Evolutionary conservation across 495 filamentous ascomycete genomes (phyloP).

Genomic region (Choiromyces venosus): DNA sequence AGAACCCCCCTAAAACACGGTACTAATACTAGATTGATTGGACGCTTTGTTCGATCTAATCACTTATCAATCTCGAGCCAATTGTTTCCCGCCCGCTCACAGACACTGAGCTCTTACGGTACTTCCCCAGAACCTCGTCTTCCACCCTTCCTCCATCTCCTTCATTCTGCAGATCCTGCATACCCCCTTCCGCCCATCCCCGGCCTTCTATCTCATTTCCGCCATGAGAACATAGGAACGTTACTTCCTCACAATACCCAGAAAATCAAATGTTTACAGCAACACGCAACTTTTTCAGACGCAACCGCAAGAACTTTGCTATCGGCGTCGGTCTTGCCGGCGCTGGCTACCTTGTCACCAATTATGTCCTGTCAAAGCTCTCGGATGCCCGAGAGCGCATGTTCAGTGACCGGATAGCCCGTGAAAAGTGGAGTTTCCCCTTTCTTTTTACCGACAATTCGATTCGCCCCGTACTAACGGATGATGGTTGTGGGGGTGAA

Average conservation of each 20-base stretch:
- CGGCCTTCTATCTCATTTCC: conserved; percentile 13
- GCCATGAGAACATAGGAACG: conserved; percentile 21
- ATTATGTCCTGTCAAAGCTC: conserved; percentile 87
- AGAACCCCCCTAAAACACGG: neutral
- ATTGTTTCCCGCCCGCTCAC: neutral
- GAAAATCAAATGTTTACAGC: conserved; percentile 31
- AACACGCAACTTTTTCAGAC: conserved; percentile 78
- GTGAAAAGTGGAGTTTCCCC: conserved; percentile 72
- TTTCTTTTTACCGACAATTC: neutral
- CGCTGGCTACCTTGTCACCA: conserved; percentile 82
- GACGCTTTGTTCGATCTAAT: neutral
- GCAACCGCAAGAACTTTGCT: conserved; percentile 83
- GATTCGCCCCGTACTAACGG: neutral
- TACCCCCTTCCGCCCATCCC: conserved; percentile 14
- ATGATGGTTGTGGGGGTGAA: conserved; percentile 41
- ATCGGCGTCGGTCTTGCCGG: conserved; percentile 81
- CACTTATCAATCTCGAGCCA: neutral
- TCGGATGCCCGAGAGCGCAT: conserved; percentile 88
- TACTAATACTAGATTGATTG: neutral
- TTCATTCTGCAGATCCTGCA: neutral
- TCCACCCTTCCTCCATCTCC: neutral
- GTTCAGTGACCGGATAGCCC: conserved; percentile 88
- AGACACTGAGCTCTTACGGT: neutral
- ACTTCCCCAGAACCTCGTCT: neutral
- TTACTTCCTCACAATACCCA: conserved; percentile 1